phyloP scores from a whole-genome alignment of 441 rosid genomes.

The Eruca vesicaria region DNA sequence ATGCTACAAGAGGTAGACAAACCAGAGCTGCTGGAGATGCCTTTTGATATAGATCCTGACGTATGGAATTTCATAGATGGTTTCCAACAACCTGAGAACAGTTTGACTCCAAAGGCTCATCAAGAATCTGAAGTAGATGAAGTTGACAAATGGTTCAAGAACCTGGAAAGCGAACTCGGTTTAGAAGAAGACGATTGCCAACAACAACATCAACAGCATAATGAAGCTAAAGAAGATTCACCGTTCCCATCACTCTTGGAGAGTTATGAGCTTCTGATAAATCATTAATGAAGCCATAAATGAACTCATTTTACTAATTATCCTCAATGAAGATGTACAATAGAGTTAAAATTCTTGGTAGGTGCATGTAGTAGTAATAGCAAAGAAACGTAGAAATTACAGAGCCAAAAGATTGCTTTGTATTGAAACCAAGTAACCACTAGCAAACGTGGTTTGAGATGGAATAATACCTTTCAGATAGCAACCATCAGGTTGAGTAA shows the following conservation, averaged over 20 bases:
- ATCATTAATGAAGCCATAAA: constrained; percentile 8
- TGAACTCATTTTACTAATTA: not conserved
- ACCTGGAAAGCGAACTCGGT: constrained; percentile 70
- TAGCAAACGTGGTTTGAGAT: not conserved
- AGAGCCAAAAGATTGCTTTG: constrained; percentile 21
- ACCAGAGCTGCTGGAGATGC: constrained; percentile 49
- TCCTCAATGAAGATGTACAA: not conserved
- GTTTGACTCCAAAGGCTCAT: constrained; percentile 14
- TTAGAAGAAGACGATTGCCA: constrained; percentile 39
- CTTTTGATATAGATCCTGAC: constrained; percentile 56
- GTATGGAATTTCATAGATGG: constrained; percentile 66
- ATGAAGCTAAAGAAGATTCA: constrained; percentile 12
- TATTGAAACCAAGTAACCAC: constrained; percentile 22
- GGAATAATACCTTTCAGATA: not conserved
- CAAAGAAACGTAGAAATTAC: constrained; percentile 10
- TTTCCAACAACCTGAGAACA: constrained; percentile 31
- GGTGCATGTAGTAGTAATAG: constrained; percentile 1
- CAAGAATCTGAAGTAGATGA: constrained; percentile 37
- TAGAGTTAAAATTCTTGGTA: not conserved
- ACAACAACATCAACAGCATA: constrained; percentile 7
- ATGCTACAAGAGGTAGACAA: constrained; percentile 63
- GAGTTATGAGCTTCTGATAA: constrained; percentile 23
- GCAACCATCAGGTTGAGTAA: not conserved
- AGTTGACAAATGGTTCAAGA: constrained; percentile 56
- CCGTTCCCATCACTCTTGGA: constrained; percentile 20